Evolutionary conservation across 2,329 filamentous ascomycete species (phyloP).

Genomic region (Colletotrichum sp.): DNA sequence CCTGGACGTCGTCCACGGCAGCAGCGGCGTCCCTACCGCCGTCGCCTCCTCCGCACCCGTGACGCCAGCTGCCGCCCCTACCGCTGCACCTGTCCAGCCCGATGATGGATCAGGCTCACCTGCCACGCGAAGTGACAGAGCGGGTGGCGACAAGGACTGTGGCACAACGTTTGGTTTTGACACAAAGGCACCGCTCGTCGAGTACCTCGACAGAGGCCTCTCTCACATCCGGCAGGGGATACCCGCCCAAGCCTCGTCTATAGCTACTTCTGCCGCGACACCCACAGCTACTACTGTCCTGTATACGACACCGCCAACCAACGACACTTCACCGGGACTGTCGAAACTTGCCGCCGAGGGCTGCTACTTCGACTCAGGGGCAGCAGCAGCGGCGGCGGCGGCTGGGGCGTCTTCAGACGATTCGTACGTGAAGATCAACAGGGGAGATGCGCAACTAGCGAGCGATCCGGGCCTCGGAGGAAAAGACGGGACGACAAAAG

Average conservation of each 20-base stretch:
- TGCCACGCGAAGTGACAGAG: neutral
- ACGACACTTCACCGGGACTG: slow-evolving; percentile 26
- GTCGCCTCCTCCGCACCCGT: neutral
- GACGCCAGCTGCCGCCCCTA: neutral
- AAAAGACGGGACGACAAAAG: slow-evolving; percentile 16
- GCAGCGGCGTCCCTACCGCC: neutral
- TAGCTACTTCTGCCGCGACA: neutral
- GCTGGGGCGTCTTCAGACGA: slow-evolving; percentile 9
- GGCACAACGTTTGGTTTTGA: slow-evolving; percentile 32
- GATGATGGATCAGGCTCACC: slow-evolving; percentile 17
- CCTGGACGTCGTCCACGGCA: slow-evolving; percentile 38
- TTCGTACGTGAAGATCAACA: slow-evolving; percentile 20
- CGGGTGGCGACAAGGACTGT: neutral
- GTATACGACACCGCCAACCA: slow-evolving; percentile 19
- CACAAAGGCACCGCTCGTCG: slow-evolving; percentile 51
- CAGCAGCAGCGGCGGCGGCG: neutral
- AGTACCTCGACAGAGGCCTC: slow-evolving; percentile 51
- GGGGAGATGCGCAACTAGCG: slow-evolving; percentile 24
- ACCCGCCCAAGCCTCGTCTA: neutral
- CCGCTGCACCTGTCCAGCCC: slow-evolving; percentile 15
- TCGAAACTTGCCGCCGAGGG: slow-evolving; percentile 34
- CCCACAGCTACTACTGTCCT: neutral
- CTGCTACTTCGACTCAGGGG: slow-evolving; percentile 27
- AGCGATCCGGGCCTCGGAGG: slow-evolving; percentile 8
- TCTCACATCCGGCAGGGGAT: slow-evolving; percentile 44